A percentile compares a stretch with the other conserved stretches of the same genome.
phyloP scores from a whole-genome alignment of 441 rosid species.

The Populus hybrid region DNA sequence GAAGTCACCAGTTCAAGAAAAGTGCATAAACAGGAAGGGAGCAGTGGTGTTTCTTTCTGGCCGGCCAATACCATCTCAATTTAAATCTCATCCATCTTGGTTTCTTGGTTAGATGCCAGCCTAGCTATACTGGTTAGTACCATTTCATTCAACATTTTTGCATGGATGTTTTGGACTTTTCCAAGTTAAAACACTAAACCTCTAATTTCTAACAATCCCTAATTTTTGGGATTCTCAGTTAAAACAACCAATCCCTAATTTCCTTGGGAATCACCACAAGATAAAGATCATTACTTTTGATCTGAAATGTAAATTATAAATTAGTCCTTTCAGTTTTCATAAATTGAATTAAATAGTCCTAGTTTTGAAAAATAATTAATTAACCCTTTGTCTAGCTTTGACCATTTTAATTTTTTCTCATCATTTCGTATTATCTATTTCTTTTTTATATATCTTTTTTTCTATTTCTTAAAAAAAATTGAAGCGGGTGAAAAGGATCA shows the following conservation, averaged over 20 bases:
- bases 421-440: not conserved
- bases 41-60: not conserved
- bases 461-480: too few relatives aligned
- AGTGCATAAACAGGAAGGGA: not conserved
- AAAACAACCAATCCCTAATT: not conserved
- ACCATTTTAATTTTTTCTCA: not conserved
- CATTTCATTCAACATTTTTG: not conserved
- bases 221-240: not conserved
- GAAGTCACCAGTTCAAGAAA: not conserved
- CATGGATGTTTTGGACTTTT: not conserved
- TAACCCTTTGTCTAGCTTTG: not conserved
- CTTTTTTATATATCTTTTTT: not conserved
- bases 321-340: too few relatives aligned
- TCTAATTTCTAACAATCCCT: not conserved
- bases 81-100: not conserved
- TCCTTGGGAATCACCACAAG: not conserved
- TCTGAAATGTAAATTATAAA: too few relatives aligned
- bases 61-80: not conserved
- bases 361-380: too few relatives aligned
- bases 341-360: too few relatives aligned
- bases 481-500: not conserved
- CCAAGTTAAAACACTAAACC: not conserved
- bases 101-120: not conserved
- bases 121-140: not conserved
- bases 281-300: not conserved